Evolutionary conservation across 345 rosid genomes (phyloP).

Genomic region (Punica granatum): DNA sequence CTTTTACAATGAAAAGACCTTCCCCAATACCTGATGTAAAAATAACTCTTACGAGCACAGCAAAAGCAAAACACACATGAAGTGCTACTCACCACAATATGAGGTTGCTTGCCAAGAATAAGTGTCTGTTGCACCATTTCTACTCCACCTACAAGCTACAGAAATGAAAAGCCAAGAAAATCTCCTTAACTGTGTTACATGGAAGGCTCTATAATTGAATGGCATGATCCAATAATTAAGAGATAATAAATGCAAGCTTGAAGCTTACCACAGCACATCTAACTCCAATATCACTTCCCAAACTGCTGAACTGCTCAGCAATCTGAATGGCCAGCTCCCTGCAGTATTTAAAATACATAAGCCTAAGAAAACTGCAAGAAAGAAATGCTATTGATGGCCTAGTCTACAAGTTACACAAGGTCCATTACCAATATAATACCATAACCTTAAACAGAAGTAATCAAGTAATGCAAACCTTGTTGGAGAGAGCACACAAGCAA

Average conservation of each 20-base stretch:
- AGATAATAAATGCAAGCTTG: background rate
- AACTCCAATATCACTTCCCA: conserved; percentile 75
- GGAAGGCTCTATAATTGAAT: background rate
- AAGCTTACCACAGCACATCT: conserved; percentile 79
- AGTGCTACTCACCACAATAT: conserved; percentile 52
- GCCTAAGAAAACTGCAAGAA: background rate
- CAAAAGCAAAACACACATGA: background rate
- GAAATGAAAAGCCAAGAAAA: background rate
- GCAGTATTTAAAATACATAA: background rate
- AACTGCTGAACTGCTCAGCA: conserved; percentile 90
- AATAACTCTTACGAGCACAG: background rate
- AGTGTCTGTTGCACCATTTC: conserved; percentile 79
- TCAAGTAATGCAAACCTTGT: conserved; percentile 42
- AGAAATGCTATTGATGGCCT: background rate
- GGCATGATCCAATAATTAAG: background rate
- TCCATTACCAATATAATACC: background rate
- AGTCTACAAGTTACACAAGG: background rate
- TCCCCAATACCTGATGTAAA: background rate
- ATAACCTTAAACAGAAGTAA: background rate
- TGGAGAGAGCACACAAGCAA: conserved; percentile 88
- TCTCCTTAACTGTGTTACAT: background rate
- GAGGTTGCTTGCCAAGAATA: conserved; percentile 75
- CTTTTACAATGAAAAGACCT: background rate
- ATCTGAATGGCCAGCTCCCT: conserved; percentile 97
- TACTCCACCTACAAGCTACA: conserved; percentile 92